Evolutionary conservation across 345 rosid genomes (phyloP).

Genomic region (Fremontodendron californicum): DNA sequence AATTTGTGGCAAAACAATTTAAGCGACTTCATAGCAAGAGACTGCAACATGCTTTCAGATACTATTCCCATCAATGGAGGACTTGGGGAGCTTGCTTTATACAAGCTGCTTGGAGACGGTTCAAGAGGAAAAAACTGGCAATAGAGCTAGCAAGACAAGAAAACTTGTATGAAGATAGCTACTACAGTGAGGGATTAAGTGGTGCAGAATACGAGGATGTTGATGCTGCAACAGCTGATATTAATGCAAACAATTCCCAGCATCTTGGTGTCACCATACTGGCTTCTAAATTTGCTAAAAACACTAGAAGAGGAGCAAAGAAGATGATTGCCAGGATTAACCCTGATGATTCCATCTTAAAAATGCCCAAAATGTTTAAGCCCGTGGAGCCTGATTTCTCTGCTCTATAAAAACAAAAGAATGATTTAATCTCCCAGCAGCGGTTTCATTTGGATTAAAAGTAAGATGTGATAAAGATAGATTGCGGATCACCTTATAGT

Average conservation of each 20-base stretch:
- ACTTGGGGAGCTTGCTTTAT: constrained; percentile 79
- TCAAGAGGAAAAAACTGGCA: constrained; percentile 51
- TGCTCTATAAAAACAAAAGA: neutral
- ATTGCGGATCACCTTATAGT: no score
- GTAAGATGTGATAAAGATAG: neutral
- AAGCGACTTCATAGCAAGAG: constrained; percentile 82
- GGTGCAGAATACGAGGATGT: neutral
- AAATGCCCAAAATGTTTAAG: constrained; percentile 86
- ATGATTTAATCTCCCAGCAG: neutral
- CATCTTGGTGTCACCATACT: constrained; percentile 54
- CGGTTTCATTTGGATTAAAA: constrained; percentile 2
- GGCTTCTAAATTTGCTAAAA: constrained; percentile 65
- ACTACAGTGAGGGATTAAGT: neutral
- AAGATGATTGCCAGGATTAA: constrained; percentile 33
- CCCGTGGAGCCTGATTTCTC: constrained; percentile 76
- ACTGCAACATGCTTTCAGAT: constrained; percentile 88
- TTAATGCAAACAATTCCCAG: constrained; percentile 23
- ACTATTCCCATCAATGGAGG: constrained; percentile 92
- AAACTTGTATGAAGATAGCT: constrained; percentile 23
- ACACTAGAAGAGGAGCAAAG: constrained; percentile 46
- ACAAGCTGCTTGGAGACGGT: constrained; percentile 74
- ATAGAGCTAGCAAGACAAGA: constrained; percentile 64
- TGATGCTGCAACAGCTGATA: constrained; percentile 16
- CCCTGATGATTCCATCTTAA: constrained; percentile 49
- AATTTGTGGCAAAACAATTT: constrained; percentile 73